Evolutionary conservation across 331 rosid genomes (phyloP).

Genomic region (Arachis monticola): DNA sequence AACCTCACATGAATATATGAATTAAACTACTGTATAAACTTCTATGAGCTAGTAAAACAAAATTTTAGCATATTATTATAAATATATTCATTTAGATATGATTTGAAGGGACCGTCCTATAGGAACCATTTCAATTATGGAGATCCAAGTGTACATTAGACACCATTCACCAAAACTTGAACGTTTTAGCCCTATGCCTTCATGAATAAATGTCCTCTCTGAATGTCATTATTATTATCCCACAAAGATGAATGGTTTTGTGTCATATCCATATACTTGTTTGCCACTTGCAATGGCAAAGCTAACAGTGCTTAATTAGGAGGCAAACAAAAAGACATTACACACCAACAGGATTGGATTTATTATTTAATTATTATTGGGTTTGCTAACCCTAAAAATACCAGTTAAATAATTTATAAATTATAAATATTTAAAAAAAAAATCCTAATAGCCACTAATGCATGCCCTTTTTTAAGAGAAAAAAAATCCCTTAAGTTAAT

Average conservation of each 20-base stretch:
- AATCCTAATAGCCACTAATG: no score
- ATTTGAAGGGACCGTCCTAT: neutral
- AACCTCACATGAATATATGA: no score
- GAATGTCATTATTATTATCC: constrained; percentile 36
- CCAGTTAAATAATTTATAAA: no score
- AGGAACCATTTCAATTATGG: neutral
- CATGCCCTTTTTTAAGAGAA: no score
- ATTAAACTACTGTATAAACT: neutral
- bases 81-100: neutral
- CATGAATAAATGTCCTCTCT: constrained; percentile 33
- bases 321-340: constrained; percentile 35
- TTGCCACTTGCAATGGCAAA: constrained; percentile 52
- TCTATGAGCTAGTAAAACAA: no score
- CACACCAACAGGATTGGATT: neutral
- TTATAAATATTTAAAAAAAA: no score
- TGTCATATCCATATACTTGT: constrained; percentile 46
- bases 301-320: constrained; percentile 33
- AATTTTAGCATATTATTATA: neutral
- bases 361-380: constrained; percentile 1
- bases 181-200: constrained; percentile 9
- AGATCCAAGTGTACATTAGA: constrained; percentile 17
- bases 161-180: neutral
- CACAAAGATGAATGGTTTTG: constrained; percentile 37
- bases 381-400: no score
- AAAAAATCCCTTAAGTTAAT: no score